A percentile compares a stretch with the other conserved stretches of the same genome.
These are phyloP conservation scores for Arxiozyma bovina DNA, from an alignment of 1,139 yeast genomes.

Conservation along the genomic window DNA sequence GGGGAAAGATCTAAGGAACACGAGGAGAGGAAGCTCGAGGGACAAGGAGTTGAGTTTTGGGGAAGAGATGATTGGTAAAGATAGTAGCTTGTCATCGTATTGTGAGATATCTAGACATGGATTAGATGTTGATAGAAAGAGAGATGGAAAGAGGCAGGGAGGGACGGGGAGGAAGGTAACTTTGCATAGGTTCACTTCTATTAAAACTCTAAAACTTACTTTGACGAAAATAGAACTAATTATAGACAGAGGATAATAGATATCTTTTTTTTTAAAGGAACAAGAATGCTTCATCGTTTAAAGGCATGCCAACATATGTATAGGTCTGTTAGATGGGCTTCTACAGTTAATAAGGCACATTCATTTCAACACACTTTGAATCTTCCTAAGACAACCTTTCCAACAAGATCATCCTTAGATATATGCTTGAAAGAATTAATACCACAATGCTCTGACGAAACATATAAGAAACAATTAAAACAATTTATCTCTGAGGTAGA, in stretches of 20 bases:
- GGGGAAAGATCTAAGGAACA: neutral
- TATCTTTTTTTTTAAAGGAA: neutral
- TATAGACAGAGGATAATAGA: neutral
- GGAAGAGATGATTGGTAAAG: neutral
- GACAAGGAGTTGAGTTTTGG: neutral
- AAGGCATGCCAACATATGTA: neutral
- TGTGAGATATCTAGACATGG: too few species aligned
- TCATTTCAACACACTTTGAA: conserved; percentile 40
- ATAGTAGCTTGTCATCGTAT: neutral
- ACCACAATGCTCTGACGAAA: conserved; percentile 33
- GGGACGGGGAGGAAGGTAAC: too few species aligned
- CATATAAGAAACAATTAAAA: conserved; percentile 31
- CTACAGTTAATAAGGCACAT: conserved; percentile 19
- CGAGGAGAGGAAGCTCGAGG: neutral
- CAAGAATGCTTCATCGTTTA: neutral
- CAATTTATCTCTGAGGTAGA: conserved; percentile 15
- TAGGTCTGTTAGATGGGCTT: neutral
- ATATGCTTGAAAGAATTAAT: conserved; percentile 29
- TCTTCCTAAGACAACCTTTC: conserved; percentile 47
- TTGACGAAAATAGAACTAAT: neutral
- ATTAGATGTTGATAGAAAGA: neutral
- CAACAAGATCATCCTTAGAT: conserved; percentile 39
- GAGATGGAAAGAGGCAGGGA: neutral
- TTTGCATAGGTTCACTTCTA: neutral
- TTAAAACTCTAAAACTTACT: too few species aligned